A percentile compares a stretch with the other conserved stretches of the same genome.
phyloP scores from a whole-genome alignment of 2,329 filamentous ascomycete species.

The Penicillium sp. region DNA sequence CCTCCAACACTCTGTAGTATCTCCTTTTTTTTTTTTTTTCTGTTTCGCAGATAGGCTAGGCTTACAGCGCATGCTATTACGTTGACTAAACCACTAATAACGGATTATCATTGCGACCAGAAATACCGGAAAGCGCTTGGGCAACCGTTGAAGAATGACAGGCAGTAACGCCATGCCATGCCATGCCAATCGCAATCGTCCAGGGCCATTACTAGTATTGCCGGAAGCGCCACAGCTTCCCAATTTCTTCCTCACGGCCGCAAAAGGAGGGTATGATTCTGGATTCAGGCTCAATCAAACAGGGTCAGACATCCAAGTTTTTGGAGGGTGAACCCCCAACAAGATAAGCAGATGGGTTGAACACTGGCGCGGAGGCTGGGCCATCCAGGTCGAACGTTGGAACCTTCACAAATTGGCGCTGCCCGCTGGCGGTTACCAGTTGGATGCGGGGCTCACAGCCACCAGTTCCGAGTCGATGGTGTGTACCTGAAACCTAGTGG shows the following conservation, averaged over 20 bases:
- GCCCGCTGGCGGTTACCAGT: neutral
- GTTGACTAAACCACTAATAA: slow-evolving; percentile 7
- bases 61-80: slow-evolving; percentile 7
- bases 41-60: slow-evolving; percentile 5
- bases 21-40: slow-evolving; percentile 7
- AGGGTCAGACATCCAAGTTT: slow-evolving; percentile 4
- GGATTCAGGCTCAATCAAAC: neutral
- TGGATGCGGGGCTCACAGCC: slow-evolving; percentile 21
- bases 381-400: slow-evolving; percentile 1
- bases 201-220: slow-evolving; percentile 1
- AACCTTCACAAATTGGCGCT: neutral
- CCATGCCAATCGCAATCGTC: slow-evolving; percentile 25
- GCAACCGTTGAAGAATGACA: slow-evolving; percentile 22
- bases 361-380: slow-evolving; percentile 9
- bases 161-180: slow-evolving; percentile 21
- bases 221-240: slow-evolving; percentile 21
- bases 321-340: neutral
- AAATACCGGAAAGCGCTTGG: slow-evolving; percentile 15
- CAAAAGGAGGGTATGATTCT: slow-evolving; percentile 4
- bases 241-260: neutral
- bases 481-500: slow-evolving; percentile 25
- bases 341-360: neutral
- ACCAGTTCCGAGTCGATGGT: slow-evolving; percentile 17
- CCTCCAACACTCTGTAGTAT: neutral
- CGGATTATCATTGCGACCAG: slow-evolving; percentile 19